Evolutionary conservation across 495 filamentous ascomycete genomes (phyloP), one percentile per base, ranked within the genome.

Genomic region (Neurospora tetraspora): DNA sequence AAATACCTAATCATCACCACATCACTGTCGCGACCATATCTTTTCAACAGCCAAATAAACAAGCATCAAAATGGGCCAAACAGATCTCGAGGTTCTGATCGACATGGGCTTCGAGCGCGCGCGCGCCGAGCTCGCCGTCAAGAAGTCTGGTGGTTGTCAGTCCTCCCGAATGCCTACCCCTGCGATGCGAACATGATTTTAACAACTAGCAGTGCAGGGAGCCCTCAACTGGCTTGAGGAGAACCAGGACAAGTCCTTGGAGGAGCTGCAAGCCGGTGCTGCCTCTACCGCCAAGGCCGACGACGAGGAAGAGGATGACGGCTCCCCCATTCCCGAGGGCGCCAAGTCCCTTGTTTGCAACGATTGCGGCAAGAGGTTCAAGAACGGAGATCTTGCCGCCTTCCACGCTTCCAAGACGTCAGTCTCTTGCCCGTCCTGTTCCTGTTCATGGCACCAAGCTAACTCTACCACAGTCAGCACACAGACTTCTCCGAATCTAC

Each of bases 71-170:
- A 94, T 92, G 91, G 86, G 86, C 18, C 81, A 84, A 38, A 87
- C 91, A 43, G 92, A 96, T 78, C 85, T 97, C 20, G 88, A 95
- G 14, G 85, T 90, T 76, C 91, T 99, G 78, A 79, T 96, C 76
- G 94, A 96, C 71, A 98, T 98, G 94, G 96, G 96, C 77, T 99
- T 99, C 75, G 93, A 97, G 73, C 86, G 88, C 77, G 88, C 92
- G 74, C 86, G 90, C 76, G 91, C 93, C 40, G 87, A 93, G 81
- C 79, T 98, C 23, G 96, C 96, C 40, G 85, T 96, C 71, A 90
- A 93, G 78, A 91, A 91, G 78, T 86, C 89, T 39, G 91, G 92
- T 69, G 89, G 90, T 69, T 79, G 94, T 94, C 81, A 83, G 92
- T 86, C 23, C 70, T 39, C 39, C 69, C 69, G 3, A 37, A 42